Evolutionary conservation across 1,284 basidiomycete genomes (phyloP), one percentile per base, ranked within the genome.

Genomic region (Anthracocystis panici-leucophaei): DNA sequence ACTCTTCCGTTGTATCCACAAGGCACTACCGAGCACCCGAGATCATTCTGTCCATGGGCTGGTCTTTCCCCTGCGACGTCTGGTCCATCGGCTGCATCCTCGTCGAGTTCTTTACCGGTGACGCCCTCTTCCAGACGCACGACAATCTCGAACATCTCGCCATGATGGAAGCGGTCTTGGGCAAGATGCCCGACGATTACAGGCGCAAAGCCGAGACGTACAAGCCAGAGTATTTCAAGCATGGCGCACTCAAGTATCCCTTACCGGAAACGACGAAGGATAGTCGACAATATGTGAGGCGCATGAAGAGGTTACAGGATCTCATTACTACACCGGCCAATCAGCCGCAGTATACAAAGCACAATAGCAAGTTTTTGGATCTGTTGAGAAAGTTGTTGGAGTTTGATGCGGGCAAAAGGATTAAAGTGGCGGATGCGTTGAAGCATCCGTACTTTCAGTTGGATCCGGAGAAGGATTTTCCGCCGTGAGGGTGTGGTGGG

Each of bases 131-230:
- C 88, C 97, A 99, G 86, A 99, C 97, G 0, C 96, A 98, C 84
- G 96, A 99, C 87, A 99, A 99, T 85, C 89, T 99, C 12, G 97
- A 99, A 63, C 97, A 99, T 86, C 90, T 99, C 8, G 97, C 97
- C 46, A 99, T 99, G 97, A 99, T 99, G 97, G 95, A 99, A 86
- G 91, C 93, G 77, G 97, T 99, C 38, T 96, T 99, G 91, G 97
- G 96, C 68, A 92, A 91, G 86, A 95, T 99, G 91, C 94, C 95
- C 0, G 90, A 92, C 49, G 90, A 91, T 5, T 94, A 96, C 85
- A 77, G 86, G 2, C 84, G 87, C 21, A 85, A 85, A 55, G 88
- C 87, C 50, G 84, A 85, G 85, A 79, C 78, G 20, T 90, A 90
- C 63, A 94, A 93, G 82, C 91, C 94, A 16, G 96, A 98, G 82